phyloP scores from a whole-genome alignment of 2,329 filamentous ascomycete species.

The Phialemoniopsis sp. region DNA sequence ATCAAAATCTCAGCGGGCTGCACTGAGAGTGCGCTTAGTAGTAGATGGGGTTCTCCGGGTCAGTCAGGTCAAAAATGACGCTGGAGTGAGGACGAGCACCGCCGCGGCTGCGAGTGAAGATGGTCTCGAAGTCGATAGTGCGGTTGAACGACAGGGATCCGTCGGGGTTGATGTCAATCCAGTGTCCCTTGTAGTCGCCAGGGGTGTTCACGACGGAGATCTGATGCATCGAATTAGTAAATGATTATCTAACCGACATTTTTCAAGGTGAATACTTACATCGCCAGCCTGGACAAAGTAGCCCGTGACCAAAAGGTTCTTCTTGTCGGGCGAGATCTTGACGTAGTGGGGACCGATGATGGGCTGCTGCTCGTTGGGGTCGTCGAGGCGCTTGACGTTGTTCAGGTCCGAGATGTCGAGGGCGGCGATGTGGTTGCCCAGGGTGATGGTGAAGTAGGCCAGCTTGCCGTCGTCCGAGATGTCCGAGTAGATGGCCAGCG shows the following conservation, averaged over 20 bases:
- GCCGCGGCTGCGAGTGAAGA: constrained; percentile 46
- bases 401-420: constrained; percentile 58
- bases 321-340: constrained; percentile 61
- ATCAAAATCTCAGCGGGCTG: no score
- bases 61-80: constrained; percentile 53
- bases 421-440: constrained; percentile 58
- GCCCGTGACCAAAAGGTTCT: constrained; percentile 60
- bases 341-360: constrained; percentile 60
- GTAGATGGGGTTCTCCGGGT: constrained; percentile 45
- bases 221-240: constrained; percentile 4
- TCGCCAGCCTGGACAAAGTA: constrained; percentile 62
- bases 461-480: constrained; percentile 53
- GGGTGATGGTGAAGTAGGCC: constrained; percentile 56
- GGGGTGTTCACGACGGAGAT: constrained; percentile 59
- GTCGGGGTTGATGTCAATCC: constrained; percentile 53
- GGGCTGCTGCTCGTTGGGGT: constrained; percentile 54
- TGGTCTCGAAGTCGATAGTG: constrained; percentile 49
- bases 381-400: constrained; percentile 56
- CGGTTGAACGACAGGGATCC: constrained; percentile 57
- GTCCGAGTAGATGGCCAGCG: constrained; percentile 57
- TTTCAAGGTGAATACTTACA: constrained; percentile 12
- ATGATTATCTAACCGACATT: constrained; percentile 9
- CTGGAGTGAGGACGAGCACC: constrained; percentile 53
- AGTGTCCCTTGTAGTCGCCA: constrained; percentile 58
- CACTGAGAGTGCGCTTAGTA: no score